These are phyloP conservation scores for Gaeumannomyces tritici DNA, from an alignment of 2,329 filamentous ascomycete species.

Conservation along the genomic window DNA sequence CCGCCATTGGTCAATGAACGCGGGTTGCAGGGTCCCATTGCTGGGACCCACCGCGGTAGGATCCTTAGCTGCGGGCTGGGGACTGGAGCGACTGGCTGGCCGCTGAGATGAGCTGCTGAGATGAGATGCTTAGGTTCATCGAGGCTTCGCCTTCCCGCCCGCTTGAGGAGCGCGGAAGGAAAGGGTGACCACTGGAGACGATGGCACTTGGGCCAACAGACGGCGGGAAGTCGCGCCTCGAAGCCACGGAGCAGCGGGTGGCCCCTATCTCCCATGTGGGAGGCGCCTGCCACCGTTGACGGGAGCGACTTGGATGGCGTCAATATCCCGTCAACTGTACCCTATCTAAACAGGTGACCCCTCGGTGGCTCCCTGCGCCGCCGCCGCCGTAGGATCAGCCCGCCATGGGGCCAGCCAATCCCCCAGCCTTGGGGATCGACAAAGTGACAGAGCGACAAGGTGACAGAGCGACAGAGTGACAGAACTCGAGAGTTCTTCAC, in stretches of 20 bases:
- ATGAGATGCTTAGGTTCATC: background rate
- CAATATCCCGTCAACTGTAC: background rate
- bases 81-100: background rate
- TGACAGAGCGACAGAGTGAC: too few species aligned
- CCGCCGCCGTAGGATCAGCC: too few species aligned
- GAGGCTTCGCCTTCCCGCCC: background rate
- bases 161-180: background rate
- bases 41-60: too few species aligned
- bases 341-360: too few species aligned
- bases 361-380: too few species aligned
- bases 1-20: background rate
- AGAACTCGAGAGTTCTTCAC: too few species aligned
- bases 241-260: background rate
- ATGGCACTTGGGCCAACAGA: background rate
- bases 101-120: background rate
- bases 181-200: background rate
- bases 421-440: background rate
- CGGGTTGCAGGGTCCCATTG: background rate
- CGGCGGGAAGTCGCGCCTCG: background rate
- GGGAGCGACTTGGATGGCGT: background rate
- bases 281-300: background rate
- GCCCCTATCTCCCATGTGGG: background rate
- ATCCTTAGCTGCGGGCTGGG: too few species aligned
- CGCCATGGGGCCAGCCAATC: background rate
- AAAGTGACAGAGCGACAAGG: too few species aligned